Evolutionary conservation across 1,284 basidiomycete genomes (phyloP).

Genomic region (Prillingera fragicola): DNA sequence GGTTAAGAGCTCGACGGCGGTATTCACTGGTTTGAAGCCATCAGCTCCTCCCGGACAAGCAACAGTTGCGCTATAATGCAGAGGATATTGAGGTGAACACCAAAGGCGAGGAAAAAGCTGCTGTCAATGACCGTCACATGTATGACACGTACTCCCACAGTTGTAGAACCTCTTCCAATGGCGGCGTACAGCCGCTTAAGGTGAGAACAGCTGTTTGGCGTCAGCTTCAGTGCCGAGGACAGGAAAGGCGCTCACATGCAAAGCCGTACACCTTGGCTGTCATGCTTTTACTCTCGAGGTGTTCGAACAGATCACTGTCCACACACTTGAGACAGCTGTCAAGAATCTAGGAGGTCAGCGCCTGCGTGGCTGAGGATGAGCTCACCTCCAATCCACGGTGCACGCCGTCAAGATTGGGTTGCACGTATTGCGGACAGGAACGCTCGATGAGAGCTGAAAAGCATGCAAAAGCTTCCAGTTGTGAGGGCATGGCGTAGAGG

Average conservation of each 20-base stretch:
- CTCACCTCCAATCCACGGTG: constrained; percentile 84
- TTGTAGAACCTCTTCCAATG: constrained; percentile 84
- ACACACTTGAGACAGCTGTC: constrained; percentile 86
- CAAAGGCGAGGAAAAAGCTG: constrained; percentile 84
- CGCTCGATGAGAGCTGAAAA: constrained; percentile 92
- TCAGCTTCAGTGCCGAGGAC: not conserved
- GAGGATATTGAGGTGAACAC: constrained; percentile 89
- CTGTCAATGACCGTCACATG: not conserved
- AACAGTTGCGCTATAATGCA: constrained; percentile 93
- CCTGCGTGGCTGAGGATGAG: not conserved
- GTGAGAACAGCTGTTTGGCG: constrained; percentile 73
- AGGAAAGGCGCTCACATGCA: constrained; percentile 75
- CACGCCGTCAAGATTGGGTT: constrained; percentile 89
- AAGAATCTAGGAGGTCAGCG: constrained; percentile 58
- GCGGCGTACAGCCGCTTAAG: constrained; percentile 92
- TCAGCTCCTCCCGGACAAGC: constrained; percentile 81
- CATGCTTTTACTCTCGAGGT: constrained; percentile 84
- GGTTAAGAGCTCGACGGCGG: not conserved
- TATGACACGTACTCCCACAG: constrained; percentile 66
- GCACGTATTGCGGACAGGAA: constrained; percentile 87
- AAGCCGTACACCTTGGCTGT: constrained; percentile 98
- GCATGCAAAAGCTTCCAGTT: constrained; percentile 93
- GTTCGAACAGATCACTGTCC: constrained; percentile 73
- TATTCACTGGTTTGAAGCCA: constrained; percentile 71
- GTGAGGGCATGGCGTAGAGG: constrained; percentile 89